Conservation (phyloP, 805 yeast species). For the Vanderwaltozyma yarrowii region DNA sequence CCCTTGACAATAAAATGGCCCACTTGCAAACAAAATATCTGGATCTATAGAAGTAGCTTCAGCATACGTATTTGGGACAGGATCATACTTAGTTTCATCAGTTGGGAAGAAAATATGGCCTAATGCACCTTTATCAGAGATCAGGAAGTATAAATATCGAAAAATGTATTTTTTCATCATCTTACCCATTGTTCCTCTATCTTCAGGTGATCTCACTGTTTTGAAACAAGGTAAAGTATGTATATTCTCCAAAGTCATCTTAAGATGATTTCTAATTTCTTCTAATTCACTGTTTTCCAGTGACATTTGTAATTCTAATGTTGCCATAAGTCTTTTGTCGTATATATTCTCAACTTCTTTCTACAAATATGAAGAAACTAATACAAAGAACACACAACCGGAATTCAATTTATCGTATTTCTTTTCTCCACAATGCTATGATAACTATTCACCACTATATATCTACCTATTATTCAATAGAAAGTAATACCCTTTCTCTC, state of each 20-base stretch:
- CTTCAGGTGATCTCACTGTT: slow-evolving; percentile 13
- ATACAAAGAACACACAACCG: no score
- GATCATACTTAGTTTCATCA: not conserved
- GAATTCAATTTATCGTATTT: no score
- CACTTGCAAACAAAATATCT: not conserved
- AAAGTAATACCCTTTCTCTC: no score
- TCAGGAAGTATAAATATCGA: slow-evolving; percentile 23
- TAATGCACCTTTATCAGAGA: slow-evolving; percentile 31
- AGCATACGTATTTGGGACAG: not conserved
- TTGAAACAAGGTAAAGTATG: slow-evolving; percentile 11
- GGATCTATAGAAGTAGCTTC: not conserved
- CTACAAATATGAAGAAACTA: no score
- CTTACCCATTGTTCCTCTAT: slow-evolving; percentile 15
- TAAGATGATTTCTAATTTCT: not conserved
- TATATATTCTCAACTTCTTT: no score
- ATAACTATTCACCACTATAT: no score
- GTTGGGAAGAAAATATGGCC: slow-evolving; percentile 29
- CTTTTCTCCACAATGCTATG: no score
- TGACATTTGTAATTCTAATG: not conserved
- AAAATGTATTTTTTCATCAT: slow-evolving; percentile 11
- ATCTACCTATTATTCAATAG: no score
- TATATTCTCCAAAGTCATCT: slow-evolving; percentile 8
- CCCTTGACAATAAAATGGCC: not conserved
- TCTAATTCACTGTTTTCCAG: not conserved
- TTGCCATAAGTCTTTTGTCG: no score